A percentile compares a stretch with the other conserved stretches of the same genome.
phyloP scores from a whole-genome alignment of 1,139 yeast genomes.

The Eremothecium coryli region DNA sequence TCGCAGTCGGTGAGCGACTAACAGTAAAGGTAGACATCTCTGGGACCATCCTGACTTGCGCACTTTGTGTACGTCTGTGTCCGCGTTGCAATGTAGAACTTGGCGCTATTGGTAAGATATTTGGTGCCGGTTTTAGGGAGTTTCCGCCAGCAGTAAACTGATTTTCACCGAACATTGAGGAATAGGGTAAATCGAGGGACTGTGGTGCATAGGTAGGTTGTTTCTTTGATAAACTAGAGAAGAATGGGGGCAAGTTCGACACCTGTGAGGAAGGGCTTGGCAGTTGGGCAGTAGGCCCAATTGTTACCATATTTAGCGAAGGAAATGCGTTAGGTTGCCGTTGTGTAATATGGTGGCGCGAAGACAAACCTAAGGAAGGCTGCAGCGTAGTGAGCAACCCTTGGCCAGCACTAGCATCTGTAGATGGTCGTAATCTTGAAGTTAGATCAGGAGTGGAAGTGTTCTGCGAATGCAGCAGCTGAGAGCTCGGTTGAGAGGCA shows the following conservation, averaged over 20 bases:
- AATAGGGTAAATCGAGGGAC: too few species aligned
- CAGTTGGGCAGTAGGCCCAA: background rate
- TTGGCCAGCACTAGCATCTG: too few species aligned
- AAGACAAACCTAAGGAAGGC: too few species aligned
- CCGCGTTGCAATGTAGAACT: slow-evolving; percentile 8
- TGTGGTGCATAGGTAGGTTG: background rate
- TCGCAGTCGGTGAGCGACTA: slow-evolving; percentile 4
- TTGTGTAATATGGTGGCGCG: too few species aligned
- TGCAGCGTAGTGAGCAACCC: too few species aligned
- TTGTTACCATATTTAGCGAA: background rate
- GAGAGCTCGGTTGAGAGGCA: too few species aligned
- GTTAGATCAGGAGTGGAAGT: too few species aligned
- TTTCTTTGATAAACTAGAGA: background rate
- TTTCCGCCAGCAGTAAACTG: too few species aligned
- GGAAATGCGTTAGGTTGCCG: slow-evolving; percentile 7
- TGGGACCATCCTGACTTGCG: slow-evolving; percentile 15
- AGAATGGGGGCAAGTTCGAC: background rate
- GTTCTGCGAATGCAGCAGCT: background rate
- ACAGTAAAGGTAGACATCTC: slow-evolving; percentile 9
- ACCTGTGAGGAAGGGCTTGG: background rate
- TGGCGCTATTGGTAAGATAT: slow-evolving; percentile 3
- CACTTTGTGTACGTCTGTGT: slow-evolving; percentile 27
- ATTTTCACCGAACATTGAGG: too few species aligned
- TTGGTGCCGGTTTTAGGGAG: slow-evolving; percentile 1
- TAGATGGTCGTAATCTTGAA: too few species aligned